Percentiles rank a stretch among this genome's conserved stretches.
Conservation (phyloP, 805 yeast species). For the Metschnikowia bowlesiae region DNA sequence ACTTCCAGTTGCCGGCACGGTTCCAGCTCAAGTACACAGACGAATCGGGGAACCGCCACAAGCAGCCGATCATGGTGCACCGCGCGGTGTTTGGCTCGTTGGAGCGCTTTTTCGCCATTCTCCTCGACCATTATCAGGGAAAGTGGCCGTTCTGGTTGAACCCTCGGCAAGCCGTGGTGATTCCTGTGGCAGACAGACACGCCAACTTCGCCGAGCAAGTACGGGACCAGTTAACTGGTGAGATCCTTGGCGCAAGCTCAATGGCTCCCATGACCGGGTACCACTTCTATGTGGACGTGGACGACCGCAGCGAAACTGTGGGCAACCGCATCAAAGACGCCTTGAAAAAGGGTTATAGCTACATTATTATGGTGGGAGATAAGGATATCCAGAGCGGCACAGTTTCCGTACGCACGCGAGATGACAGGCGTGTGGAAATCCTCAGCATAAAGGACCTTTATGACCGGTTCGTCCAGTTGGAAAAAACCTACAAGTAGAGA, state of each 20-base stretch:
- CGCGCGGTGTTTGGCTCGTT: conserved; percentile 94
- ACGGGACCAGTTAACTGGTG: conserved; percentile 44
- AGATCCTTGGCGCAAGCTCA: conserved; percentile 24
- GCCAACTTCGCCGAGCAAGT: conserved; percentile 49
- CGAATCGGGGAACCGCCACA: conserved; percentile 44
- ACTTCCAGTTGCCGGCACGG: conserved; percentile 87
- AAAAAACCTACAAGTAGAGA: conserved; percentile 41
- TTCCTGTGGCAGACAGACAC: conserved; percentile 73
- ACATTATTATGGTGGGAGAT: conserved; percentile 82
- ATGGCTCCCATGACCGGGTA: conserved; percentile 56
- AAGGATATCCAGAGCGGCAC: conserved; percentile 61
- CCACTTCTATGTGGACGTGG: conserved; percentile 72
- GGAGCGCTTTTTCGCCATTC: conserved; percentile 85
- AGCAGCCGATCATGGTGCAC: conserved; percentile 90
- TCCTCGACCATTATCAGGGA: conserved; percentile 86
- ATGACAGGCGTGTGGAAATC: conserved; percentile 40
- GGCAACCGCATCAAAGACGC: conserved; percentile 81
- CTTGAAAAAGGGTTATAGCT: conserved; percentile 66
- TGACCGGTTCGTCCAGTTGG: conserved; percentile 50
- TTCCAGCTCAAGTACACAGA: conserved; percentile 67
- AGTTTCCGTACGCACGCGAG: conserved; percentile 61
- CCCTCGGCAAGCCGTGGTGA: conserved; percentile 81
- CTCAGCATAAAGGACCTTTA: conserved; percentile 50
- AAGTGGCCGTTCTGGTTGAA: conserved; percentile 98
- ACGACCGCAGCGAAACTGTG: conserved; percentile 69